A percentile compares a stretch with the other conserved stretches of the same genome.
These are phyloP conservation scores for Yamadazyma insecticola DNA, from an alignment of 805 yeast species.

Conservation along the genomic window DNA sequence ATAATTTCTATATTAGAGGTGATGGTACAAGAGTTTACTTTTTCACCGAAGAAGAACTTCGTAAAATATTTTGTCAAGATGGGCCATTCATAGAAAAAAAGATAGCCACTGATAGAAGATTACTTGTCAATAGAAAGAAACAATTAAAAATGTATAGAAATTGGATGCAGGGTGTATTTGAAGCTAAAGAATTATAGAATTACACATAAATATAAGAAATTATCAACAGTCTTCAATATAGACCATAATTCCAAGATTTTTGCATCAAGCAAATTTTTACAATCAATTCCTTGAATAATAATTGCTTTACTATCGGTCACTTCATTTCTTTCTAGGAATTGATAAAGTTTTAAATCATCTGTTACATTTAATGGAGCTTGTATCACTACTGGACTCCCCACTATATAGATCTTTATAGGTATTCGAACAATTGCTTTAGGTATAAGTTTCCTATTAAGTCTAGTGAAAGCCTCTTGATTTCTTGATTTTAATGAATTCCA, in stretches of 20 bases:
- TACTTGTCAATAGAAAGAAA: conserved; percentile 87
- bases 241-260: conserved; percentile 24
- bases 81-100: conserved; percentile 60
- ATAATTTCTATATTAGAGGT: conserved; percentile 93
- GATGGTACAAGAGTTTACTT: conserved; percentile 98
- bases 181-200: not conserved
- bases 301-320: too few relatives aligned
- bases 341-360: conserved; percentile 1
- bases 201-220: conserved; percentile 27
- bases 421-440: conserved; percentile 29
- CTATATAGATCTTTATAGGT: conserved; percentile 47
- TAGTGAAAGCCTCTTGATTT: conserved; percentile 23
- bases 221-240: conserved; percentile 29
- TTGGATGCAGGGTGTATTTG: conserved; percentile 93
- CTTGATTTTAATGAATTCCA: conserved; percentile 49
- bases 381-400: conserved; percentile 31
- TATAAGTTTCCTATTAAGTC: conserved; percentile 21
- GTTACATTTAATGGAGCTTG: conserved; percentile 19
- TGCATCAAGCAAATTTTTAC: conserved; percentile 11
- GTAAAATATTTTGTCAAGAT: conserved; percentile 53
- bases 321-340: too few relatives aligned
- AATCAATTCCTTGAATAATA: conserved; percentile 30
- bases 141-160: conserved; percentile 93
- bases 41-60: conserved; percentile 89
- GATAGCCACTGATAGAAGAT: conserved; percentile 86